Conservation (phyloP, 2,329 filamentous ascomycete genomes). For the Phialophora verrucosa region DNA sequence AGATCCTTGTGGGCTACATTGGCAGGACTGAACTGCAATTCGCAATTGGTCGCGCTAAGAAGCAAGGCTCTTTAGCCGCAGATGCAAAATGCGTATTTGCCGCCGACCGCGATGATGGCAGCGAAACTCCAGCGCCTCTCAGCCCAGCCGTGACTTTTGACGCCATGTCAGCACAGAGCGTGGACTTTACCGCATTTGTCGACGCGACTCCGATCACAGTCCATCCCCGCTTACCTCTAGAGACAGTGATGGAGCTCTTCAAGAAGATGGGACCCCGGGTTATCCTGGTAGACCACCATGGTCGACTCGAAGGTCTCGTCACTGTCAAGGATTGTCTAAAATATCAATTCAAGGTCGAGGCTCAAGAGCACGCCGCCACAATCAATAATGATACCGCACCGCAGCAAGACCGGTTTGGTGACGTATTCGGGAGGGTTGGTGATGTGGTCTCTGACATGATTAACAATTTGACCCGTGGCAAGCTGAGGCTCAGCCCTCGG, state of each 20-base stretch:
- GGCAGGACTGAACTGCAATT: conserved; percentile 90
- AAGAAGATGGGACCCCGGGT: conserved; percentile 96
- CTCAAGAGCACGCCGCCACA: conserved; percentile 67
- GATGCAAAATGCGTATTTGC: conserved; percentile 76
- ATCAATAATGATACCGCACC: conserved; percentile 61
- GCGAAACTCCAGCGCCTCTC: conserved; percentile 33
- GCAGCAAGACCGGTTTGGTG: conserved; percentile 69
- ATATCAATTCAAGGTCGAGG: conserved; percentile 96
- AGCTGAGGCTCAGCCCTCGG: conserved; percentile 56
- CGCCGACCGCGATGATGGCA: conserved; percentile 54
- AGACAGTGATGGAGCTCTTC: conserved; percentile 98
- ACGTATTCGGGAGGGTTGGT: conserved; percentile 58
- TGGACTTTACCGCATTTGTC: conserved; percentile 87
- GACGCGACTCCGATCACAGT: conserved; percentile 89
- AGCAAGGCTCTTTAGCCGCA: conserved; percentile 68
- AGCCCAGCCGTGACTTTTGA: conserved; percentile 62
- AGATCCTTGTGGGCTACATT: conserved; percentile 85
- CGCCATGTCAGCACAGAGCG: conserved; percentile 61
- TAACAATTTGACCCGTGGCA: conserved; percentile 60
- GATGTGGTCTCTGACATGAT: conserved; percentile 66
- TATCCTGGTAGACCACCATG: conserved; percentile 89
- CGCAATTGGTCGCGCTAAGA: conserved; percentile 79
- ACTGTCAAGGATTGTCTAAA: conserved; percentile 97
- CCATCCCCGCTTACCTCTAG: conserved; percentile 86
- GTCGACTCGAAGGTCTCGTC: conserved; percentile 80